Percentiles rank a stretch among this genome's conserved stretches.
phyloP scores from a whole-genome alignment of 345 rosid species.

The Sisymbrium irio region DNA sequence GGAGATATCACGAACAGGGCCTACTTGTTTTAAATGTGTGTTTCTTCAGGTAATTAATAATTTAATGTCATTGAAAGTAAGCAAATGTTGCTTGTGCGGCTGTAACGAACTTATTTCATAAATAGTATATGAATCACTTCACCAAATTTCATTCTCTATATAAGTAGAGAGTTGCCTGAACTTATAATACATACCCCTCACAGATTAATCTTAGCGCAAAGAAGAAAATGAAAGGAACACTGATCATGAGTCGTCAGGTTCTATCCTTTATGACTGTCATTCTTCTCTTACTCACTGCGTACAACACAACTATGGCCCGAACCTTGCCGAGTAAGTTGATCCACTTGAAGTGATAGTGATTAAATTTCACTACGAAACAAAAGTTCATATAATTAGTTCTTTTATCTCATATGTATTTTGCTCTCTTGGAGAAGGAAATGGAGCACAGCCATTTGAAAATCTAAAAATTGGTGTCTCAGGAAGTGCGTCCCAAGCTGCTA shows the following conservation, averaged over 20 bases:
- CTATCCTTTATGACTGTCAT: neutral
- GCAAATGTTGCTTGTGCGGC: no score
- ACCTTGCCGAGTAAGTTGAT: conserved; percentile 16
- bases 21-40: no score
- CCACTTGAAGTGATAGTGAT: neutral
- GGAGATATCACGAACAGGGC: no score
- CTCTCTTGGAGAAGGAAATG: neutral
- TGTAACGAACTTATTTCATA: neutral
- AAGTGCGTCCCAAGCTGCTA: neutral
- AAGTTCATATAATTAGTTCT: no score
- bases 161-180: neutral
- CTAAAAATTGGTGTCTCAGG: neutral
- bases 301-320: conserved; percentile 3
- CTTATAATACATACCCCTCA: neutral
- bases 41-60: no score
- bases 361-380: no score
- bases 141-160: neutral
- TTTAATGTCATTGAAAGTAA: no score
- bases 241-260: neutral
- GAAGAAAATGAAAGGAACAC: neutral
- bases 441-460: neutral
- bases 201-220: neutral
- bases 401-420: neutral
- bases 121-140: no score
- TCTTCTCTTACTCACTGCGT: conserved; percentile 11